These are phyloP conservation scores for Astrephomene gubernaculifera DNA, from an alignment of 139 green algal species.

Conservation along the genomic window DNA sequence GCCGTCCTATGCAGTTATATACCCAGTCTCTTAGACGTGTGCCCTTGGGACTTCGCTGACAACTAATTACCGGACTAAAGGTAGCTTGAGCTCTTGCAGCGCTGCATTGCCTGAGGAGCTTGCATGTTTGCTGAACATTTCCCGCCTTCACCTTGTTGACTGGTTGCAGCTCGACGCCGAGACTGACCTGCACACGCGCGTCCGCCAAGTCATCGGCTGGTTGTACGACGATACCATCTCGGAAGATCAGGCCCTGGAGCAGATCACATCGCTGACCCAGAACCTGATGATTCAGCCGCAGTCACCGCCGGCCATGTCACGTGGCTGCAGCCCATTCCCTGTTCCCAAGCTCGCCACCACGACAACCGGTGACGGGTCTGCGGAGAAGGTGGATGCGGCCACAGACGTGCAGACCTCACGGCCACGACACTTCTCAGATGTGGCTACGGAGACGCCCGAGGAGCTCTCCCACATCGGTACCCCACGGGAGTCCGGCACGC, in stretches of 20 bases:
- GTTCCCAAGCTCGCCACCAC: not conserved
- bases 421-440: not conserved
- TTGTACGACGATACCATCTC: slow-evolving; percentile 30
- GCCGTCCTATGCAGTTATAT: too few relatives aligned
- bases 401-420: not conserved
- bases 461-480: slow-evolving; percentile 17
- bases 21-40: too few relatives aligned
- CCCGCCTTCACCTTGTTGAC: not conserved
- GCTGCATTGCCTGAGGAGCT: too few relatives aligned
- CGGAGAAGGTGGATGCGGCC: slow-evolving; percentile 17
- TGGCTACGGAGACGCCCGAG: slow-evolving; percentile 11
- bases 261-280: slow-evolving; percentile 14
- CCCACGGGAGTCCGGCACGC: not conserved
- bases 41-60: too few relatives aligned
- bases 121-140: too few relatives aligned
- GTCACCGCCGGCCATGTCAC: not conserved
- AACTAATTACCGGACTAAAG: too few relatives aligned
- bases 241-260: slow-evolving; percentile 33
- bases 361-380: not conserved
- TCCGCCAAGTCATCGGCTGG: slow-evolving; percentile 14
- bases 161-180: not conserved
- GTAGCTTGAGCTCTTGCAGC: too few relatives aligned
- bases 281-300: not conserved
- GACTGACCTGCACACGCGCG: not conserved
- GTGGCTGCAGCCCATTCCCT: slow-evolving; percentile 21